phyloP scores from a whole-genome alignment of 306 rosid genomes.

The Sophora flavescens region DNA sequence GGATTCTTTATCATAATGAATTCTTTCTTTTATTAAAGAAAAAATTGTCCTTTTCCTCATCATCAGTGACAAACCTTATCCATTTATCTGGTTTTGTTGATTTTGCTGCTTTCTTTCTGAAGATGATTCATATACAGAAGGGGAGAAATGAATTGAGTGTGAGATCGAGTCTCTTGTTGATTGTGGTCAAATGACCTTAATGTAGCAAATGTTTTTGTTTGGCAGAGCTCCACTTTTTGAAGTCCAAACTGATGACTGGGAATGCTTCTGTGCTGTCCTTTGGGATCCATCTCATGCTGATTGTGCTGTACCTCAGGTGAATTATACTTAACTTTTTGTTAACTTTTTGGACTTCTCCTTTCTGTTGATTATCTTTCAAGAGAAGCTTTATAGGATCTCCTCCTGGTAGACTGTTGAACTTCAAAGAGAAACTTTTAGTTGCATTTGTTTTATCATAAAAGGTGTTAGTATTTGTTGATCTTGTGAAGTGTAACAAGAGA shows the following conservation, averaged over 20 bases:
- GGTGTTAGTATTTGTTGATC: not conserved
- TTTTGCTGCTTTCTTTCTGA: conserved; percentile 10
- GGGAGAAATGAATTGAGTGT: not conserved
- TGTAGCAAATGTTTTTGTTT: conserved; percentile 36
- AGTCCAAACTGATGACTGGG: conserved; percentile 61
- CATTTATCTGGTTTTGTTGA: not conserved
- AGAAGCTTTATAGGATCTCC: not conserved
- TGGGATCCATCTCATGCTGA: conserved; percentile 71
- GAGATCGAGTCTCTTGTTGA: conserved; percentile 22
- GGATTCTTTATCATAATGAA: not conserved
- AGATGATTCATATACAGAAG: conserved; percentile 17
- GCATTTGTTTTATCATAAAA: not conserved
- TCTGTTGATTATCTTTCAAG: conserved; percentile 4
- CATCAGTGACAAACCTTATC: not conserved
- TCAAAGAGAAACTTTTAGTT: not conserved
- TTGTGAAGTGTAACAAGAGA: not conserved
- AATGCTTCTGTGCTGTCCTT: conserved; percentile 62
- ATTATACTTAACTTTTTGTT: conserved; percentile 24
- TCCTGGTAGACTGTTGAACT: not conserved
- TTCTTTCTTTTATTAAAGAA: not conserved
- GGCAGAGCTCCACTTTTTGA: conserved; percentile 65
- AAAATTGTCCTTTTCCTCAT: not conserved
- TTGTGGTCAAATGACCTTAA: conserved; percentile 35
- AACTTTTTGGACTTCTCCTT: conserved; percentile 22
- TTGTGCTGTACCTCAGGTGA: conserved; percentile 70